Evolutionary conservation across 2,329 filamentous ascomycete species (phyloP), one percentile per base, ranked within the genome.

Genomic region (Didymella arachidicola): DNA sequence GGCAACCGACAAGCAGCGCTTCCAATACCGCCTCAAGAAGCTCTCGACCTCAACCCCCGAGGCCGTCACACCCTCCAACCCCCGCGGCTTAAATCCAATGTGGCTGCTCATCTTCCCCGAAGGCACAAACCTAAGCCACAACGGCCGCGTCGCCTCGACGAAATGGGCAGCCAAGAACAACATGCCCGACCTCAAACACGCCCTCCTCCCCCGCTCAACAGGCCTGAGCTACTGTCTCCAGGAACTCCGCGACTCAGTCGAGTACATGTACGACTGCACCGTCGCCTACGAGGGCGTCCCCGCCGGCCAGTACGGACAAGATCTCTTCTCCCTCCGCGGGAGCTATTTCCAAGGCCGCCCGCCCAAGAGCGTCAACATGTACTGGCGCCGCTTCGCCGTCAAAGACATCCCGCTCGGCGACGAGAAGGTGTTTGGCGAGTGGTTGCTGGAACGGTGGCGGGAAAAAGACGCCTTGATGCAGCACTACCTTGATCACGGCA

Each of bases 231-330:
- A 92, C 71, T 94, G 90, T 70, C 80, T 96, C 34, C 87, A 87
- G 59, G 89, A 96, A 77, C 81, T 96, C 11, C 85, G 87, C 68
- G 86, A 83, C 7, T 89, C 89, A 0, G 85, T 95, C 0, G 90
- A 94, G 4, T 96, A 90, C 73, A 82, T 96, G 16, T 96, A 96
- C 72, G 92, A 96, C 79, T 97, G 94, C 78, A 98, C 95, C 0
- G 87, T 99, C 54, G 93, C 92, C 14, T 99, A 99, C 74, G 94
- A 97, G 78, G 95, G 94, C 30, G 87, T 97, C 48, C 90, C 91
- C 19, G 70, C 66, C 22, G 80, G 80, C 45, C 83, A 89, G 70
- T 97, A 88, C 66, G 93, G 93, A 26, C 92, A 97, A 74, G 87
- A 96, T 48, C 87, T 91, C 70, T 98, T 96, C 78, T 93, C 91